phyloP scores from a whole-genome alignment of 1,284 basidiomycete genomes.

The Cerrena zonata region DNA sequence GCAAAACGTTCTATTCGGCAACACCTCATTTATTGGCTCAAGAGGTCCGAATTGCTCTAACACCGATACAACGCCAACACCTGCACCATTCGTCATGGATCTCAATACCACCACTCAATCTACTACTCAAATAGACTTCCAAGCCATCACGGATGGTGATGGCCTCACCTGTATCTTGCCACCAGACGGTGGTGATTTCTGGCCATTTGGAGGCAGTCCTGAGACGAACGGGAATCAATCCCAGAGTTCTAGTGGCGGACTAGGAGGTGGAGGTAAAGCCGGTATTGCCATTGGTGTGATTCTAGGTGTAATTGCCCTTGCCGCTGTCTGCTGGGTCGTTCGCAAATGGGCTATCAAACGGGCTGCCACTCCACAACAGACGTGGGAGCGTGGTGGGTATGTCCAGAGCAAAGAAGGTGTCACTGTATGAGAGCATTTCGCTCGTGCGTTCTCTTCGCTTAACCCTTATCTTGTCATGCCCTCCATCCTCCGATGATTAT shows the following conservation, averaged over 20 bases:
- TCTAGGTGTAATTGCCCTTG: conserved; percentile 40
- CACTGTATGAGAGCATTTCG: not conserved
- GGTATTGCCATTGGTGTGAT: conserved; percentile 55
- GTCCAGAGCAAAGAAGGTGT: not conserved
- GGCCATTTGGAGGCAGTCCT: conserved; percentile 63
- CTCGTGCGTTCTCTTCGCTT: no score
- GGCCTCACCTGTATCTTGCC: conserved; percentile 62
- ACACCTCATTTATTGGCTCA: conserved; percentile 72
- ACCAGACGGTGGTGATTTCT: conserved; percentile 61
- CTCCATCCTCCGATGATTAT: no score
- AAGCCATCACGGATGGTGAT: conserved; percentile 45
- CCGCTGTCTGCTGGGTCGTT: conserved; percentile 40
- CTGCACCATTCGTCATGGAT: conserved; percentile 57
- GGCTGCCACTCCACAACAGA: conserved; percentile 3
- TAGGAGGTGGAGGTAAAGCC: conserved; percentile 34
- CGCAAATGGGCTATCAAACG: conserved; percentile 39
- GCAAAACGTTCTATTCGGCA: conserved; percentile 61
- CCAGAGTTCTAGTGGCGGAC: conserved; percentile 16
- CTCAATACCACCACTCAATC: conserved; percentile 35
- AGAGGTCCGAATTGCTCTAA: conserved; percentile 66
- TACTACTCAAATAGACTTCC: conserved; percentile 49
- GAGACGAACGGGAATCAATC: conserved; percentile 11
- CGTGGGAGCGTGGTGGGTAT: conserved; percentile 7
- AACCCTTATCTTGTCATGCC: no score
- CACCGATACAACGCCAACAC: conserved; percentile 43